A percentile compares a stretch with the other conserved stretches of the same genome.
These are phyloP conservation scores for Rhinocladiella similis DNA, from an alignment of 2,329 filamentous ascomycete genomes.

Conservation along the genomic window DNA sequence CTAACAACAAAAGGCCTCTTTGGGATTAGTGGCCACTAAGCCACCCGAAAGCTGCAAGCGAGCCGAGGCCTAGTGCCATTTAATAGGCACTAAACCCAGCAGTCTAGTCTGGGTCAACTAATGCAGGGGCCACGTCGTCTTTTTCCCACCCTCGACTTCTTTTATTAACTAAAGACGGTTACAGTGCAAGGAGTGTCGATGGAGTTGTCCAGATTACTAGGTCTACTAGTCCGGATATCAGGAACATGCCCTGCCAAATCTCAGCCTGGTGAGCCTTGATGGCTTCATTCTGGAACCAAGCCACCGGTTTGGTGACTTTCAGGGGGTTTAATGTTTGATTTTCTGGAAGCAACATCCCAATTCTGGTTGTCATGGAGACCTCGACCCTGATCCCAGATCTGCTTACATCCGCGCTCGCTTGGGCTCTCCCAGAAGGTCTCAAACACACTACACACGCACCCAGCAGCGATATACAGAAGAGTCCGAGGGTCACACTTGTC, in stretches of 20 bases:
- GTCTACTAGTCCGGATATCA: too few species aligned
- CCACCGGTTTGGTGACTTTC: neutral
- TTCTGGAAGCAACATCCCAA: neutral
- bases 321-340: neutral
- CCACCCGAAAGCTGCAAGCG: neutral
- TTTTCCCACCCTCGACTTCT: neutral
- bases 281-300: neutral
- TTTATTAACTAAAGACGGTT: neutral
- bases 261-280: too few species aligned
- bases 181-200: too few species aligned
- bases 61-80: neutral
- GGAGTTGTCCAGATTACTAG: too few species aligned
- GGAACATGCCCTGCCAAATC: too few species aligned
- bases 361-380: neutral
- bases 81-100: neutral
- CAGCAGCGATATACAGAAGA: neutral
- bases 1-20: neutral
- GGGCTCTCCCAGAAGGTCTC: neutral
- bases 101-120: slow-evolving; percentile 1
- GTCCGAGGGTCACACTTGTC: slow-evolving; percentile 8
- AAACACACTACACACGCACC: neutral
- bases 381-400: neutral
- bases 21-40: neutral
- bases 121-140: slow-evolving; percentile 12
- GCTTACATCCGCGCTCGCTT: neutral